These are phyloP conservation scores for Barbatosphaeria neglecta DNA, from an alignment of 495 filamentous ascomycete species.

Conservation along the genomic window DNA sequence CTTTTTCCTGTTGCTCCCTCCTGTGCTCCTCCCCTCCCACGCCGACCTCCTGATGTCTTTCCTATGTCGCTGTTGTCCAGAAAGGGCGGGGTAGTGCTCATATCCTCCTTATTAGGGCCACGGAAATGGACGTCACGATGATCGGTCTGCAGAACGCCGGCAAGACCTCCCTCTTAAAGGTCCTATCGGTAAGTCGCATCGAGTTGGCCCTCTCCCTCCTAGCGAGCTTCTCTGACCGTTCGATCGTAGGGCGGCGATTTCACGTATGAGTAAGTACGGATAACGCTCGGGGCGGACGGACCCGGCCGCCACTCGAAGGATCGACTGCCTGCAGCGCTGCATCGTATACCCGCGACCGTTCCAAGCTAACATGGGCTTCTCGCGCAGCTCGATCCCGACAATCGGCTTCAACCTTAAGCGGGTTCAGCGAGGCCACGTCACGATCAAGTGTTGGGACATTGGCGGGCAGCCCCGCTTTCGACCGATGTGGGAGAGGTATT, in stretches of 20 bases:
- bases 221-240: not conserved
- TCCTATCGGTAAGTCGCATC: conserved; percentile 62
- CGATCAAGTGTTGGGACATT: conserved; percentile 97
- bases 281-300: not conserved
- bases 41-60: no score
- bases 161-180: conserved; percentile 88
- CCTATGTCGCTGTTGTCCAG: no score
- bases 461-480: conserved; percentile 95
- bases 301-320: not conserved
- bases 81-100: conserved; percentile 14
- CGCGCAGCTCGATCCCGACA: conserved; percentile 83
- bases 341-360: conserved; percentile 4
- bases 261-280: not conserved
- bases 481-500: conserved; percentile 99
- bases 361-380: conserved; percentile 29
- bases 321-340: conserved; percentile 4
- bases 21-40: not conserved
- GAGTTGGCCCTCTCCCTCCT: not conserved
- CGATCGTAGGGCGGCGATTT: not conserved
- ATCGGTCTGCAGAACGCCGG: conserved; percentile 97
- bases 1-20: conserved; percentile 5
- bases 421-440: conserved; percentile 96
- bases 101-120: conserved; percentile 55
- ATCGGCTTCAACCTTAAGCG: conserved; percentile 99
- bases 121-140: conserved; percentile 99